Conservation (phyloP, 2,329 filamentous ascomycete genomes). For the Calonectria multiphialidica region DNA sequence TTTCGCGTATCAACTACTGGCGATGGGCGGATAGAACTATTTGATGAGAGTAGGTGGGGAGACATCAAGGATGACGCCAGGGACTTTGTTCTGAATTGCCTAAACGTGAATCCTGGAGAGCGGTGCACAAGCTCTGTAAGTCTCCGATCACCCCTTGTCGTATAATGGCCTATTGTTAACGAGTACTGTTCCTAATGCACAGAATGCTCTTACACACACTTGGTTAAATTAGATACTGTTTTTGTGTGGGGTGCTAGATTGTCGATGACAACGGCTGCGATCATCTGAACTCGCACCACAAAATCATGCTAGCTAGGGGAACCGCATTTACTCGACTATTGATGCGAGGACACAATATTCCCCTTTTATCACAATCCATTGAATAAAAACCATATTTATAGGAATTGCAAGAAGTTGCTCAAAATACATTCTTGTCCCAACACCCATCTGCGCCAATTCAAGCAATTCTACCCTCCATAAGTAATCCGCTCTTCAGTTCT, state of each 20-base stretch:
- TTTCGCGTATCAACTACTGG: neutral
- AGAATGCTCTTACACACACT: neutral
- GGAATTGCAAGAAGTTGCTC: no score
- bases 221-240: neutral
- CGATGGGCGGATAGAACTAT: neutral
- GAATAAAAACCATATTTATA: no score
- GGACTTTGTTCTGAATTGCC: neutral
- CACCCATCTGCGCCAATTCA: no score
- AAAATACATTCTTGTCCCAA: neutral
- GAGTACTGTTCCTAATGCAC: neutral
- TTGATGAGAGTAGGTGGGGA: neutral
- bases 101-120: neutral
- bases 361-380: neutral
- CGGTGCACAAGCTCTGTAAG: neutral
- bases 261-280: no score
- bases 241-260: no score
- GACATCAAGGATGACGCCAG: neutral
- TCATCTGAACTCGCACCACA: no score
- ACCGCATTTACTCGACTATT: neutral
- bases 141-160: no score
- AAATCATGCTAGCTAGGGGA: neutral
- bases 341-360: neutral
- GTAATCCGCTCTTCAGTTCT: neutral
- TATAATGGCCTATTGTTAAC: neutral
- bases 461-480: no score